Evolutionary conservation across 2,329 filamentous ascomycete genomes (phyloP).

Genomic region (Cordyceps javanica): DNA sequence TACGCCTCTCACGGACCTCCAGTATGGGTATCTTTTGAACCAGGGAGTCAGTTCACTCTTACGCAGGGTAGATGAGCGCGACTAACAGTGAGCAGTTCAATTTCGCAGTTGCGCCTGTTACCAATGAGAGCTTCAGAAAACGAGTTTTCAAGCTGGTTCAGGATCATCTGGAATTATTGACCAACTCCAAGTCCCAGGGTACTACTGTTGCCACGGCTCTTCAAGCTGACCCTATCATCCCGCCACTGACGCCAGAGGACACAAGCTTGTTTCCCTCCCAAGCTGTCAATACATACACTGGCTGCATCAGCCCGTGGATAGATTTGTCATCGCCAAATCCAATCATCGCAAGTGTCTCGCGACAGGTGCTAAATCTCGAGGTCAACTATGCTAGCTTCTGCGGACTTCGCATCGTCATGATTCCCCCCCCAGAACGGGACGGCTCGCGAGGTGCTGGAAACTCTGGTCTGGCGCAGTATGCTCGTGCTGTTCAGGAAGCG

Average conservation of each 20-base stretch:
- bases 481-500: constrained; percentile 75
- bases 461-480: constrained; percentile 65
- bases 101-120: constrained; percentile 73
- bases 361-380: constrained; percentile 85
- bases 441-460: constrained; percentile 45
- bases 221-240: constrained; percentile 51
- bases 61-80: constrained; percentile 14
- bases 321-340: constrained; percentile 80
- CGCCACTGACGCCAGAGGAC: constrained; percentile 72
- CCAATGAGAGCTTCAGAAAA: constrained; percentile 64
- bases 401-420: constrained; percentile 74
- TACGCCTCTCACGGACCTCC: constrained; percentile 54
- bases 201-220: constrained; percentile 39
- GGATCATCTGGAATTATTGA: constrained; percentile 44
- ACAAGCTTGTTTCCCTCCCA: constrained; percentile 65
- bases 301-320: constrained; percentile 84
- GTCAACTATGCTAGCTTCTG: constrained; percentile 94
- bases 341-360: constrained; percentile 76
- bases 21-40: constrained; percentile 63
- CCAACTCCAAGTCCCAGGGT: constrained; percentile 31
- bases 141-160: constrained; percentile 59
- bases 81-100: constrained; percentile 53
- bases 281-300: constrained; percentile 67
- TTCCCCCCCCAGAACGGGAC: constrained; percentile 69
- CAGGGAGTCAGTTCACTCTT: constrained; percentile 51